Conservation (phyloP, 2,329 filamentous ascomycete species). For the Dactylellina leptospora region DNA sequence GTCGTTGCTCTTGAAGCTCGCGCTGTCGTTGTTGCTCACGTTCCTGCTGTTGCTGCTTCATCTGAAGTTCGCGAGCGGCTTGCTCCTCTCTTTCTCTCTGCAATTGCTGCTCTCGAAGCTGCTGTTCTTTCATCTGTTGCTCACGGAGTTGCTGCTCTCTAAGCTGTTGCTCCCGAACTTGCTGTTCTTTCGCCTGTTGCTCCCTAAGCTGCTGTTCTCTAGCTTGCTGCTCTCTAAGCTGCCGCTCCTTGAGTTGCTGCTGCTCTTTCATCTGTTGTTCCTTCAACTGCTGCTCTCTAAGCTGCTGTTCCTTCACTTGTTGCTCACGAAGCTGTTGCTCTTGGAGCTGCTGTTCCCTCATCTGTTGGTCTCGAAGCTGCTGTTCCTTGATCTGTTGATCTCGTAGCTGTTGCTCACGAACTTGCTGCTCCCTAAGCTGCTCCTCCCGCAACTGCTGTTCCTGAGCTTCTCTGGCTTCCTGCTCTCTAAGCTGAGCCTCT, state of each 20-base stretch:
- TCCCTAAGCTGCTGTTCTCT: conserved; percentile 36
- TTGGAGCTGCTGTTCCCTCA: conserved; percentile 10
- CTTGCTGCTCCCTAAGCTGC: conserved; percentile 30
- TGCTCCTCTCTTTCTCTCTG: conserved; percentile 39
- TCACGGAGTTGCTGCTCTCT: conserved; percentile 33
- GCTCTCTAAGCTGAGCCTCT: conserved; percentile 25
- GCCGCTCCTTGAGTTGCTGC: conserved; percentile 32
- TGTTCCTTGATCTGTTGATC: conserved; percentile 23
- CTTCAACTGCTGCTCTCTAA: conserved; percentile 17
- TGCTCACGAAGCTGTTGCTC: conserved; percentile 31
- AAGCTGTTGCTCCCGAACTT: conserved; percentile 32
- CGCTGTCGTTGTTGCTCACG: conserved; percentile 49
- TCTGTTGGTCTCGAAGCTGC: conserved; percentile 20
- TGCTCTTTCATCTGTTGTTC: conserved; percentile 35
- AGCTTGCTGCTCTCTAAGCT: conserved; percentile 22
- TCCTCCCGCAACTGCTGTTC: conserved; percentile 42
- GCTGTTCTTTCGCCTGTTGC: conserved; percentile 40
- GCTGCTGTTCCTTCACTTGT: conserved; percentile 22
- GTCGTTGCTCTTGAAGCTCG: conserved; percentile 48
- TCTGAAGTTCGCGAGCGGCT: conserved; percentile 32
- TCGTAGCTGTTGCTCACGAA: conserved; percentile 13
- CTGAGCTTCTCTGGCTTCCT: conserved; percentile 25
- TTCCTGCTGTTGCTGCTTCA: conserved; percentile 47
- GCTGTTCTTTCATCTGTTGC: conserved; percentile 30
- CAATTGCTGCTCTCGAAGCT: conserved; percentile 30